Conservation (phyloP, 169 alveolate genomes). For the Toxoplasma gondii region DNA sequence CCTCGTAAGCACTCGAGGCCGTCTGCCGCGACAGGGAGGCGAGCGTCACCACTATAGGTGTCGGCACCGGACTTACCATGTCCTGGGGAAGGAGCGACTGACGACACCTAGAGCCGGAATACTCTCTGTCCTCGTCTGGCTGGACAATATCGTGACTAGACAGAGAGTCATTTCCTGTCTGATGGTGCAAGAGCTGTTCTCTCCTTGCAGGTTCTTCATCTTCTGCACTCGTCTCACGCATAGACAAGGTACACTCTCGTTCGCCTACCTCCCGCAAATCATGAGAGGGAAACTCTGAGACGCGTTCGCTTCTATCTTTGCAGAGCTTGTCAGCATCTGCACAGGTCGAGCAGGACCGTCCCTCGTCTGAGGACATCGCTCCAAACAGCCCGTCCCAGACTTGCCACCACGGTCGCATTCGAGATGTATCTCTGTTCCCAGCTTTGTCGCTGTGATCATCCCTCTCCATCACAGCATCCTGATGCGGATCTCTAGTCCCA, state of each 20-base stretch:
- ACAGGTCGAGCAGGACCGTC: background rate
- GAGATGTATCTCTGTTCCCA: background rate
- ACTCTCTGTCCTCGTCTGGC: background rate
- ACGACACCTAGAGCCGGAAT: background rate
- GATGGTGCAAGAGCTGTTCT: background rate
- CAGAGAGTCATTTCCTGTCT: too few relatives aligned
- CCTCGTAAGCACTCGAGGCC: background rate
- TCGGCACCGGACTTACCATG: background rate
- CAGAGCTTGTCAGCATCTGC: background rate
- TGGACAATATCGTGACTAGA: background rate
- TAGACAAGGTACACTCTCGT: background rate
- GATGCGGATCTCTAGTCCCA: background rate
- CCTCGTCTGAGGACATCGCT: background rate
- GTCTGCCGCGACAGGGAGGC: background rate
- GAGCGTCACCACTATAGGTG: background rate
- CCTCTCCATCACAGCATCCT: background rate
- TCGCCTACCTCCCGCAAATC: background rate
- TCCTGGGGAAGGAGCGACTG: background rate
- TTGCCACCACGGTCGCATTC: background rate
- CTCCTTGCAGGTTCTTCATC: background rate
- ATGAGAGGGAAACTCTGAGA: background rate
- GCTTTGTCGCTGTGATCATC: background rate
- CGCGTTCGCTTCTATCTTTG: background rate
- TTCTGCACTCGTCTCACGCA: too few relatives aligned
- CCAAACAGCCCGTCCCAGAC: background rate